A percentile compares a stretch with the other conserved stretches of the same genome.
Evolutionary conservation across 1,139 yeast genomes (phyloP).

Genomic region (Starmera stellimalicola): DNA sequence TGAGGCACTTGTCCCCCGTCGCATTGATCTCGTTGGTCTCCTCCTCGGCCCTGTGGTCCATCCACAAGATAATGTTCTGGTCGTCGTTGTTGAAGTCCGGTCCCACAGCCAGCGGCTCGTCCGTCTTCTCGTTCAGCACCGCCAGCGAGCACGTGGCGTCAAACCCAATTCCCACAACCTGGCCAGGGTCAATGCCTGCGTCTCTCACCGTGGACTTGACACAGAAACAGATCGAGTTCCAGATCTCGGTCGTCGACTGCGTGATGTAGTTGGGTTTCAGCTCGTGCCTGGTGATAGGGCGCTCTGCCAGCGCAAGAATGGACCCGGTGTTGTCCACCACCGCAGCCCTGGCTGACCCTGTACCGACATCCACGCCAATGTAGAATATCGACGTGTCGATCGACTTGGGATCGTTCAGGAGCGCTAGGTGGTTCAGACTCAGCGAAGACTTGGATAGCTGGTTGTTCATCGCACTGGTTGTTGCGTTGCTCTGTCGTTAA

Average conservation of each 20-base stretch:
- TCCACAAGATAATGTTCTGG: slow-evolving; percentile 89
- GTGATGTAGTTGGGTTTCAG: slow-evolving; percentile 63
- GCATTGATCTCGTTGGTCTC: slow-evolving; percentile 78
- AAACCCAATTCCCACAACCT: slow-evolving; percentile 81
- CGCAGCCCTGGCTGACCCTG: slow-evolving; percentile 95
- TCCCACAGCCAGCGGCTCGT: slow-evolving; percentile 79
- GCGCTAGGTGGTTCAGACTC: slow-evolving; percentile 17
- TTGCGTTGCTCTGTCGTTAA: background rate
- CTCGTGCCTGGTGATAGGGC: slow-evolving; percentile 71
- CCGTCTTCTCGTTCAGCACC: slow-evolving; percentile 56
- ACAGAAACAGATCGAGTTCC: slow-evolving; percentile 83
- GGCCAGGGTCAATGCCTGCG: slow-evolving; percentile 56
- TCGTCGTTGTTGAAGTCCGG: slow-evolving; percentile 68
- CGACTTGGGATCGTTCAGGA: slow-evolving; percentile 17
- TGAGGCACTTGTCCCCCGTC: slow-evolving; percentile 67
- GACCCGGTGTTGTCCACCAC: slow-evolving; percentile 77
- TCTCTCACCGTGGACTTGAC: slow-evolving; percentile 66
- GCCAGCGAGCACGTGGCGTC: slow-evolving; percentile 97
- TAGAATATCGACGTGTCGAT: slow-evolving; percentile 29
- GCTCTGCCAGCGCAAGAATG: slow-evolving; percentile 71
- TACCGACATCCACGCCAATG: slow-evolving; percentile 95
- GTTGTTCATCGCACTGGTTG: slow-evolving; percentile 2
- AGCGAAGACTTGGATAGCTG: slow-evolving; percentile 19
- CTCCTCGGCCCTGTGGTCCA: slow-evolving; percentile 95
- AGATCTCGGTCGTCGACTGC: slow-evolving; percentile 87